Evolutionary conservation across 208 protist species (phyloP), one percentile per base, ranked within the genome.

Genomic region (Trypanosoma vivax): DNA sequence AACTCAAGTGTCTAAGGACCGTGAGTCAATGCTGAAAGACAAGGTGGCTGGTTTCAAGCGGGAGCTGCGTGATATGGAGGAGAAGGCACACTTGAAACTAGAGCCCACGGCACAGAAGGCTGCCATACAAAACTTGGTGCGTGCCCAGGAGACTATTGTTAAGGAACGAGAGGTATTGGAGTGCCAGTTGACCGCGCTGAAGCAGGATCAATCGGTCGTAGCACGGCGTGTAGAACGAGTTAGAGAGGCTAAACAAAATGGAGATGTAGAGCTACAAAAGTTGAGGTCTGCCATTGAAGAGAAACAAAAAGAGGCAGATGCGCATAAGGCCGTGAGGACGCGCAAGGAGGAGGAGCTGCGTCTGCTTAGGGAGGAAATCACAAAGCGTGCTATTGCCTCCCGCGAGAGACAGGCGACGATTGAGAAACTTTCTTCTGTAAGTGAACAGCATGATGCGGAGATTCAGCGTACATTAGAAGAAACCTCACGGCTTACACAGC

Each of bases 1-100:
- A 74, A 70, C 96, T 11, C 73, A 91, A 49, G 69, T 80, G 10
- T 79, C 92, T 27, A 72, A 86, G 49, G 93, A 98, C 52, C 96
- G 97, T 61, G 97, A 99, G 74, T 57, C 64, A 41, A 58, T 80
- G 29, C 82, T 97, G 37, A 94, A 87, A 46, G 91, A 98, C 65
- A 96, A 93, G 33, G 96, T 99, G 29, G 38, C 83, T 48, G 54
- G 87, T 46, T 74, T 99, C 19, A 96, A 97, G 60, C 43, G 71
- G 5, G 97, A 99, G 54, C 87, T 99, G 42, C 65, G 76, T 3
- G 94, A 95, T 19, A 79, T 98, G 24, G 91, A 88, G 58, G 58
- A 86, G 11, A 65, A 96, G 25, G 73, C 94, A 19, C 71, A 92
- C 54, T 92, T 83, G 31, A 85, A 89, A 2, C 79, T 93, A 6